Evolutionary conservation across 2,329 filamentous ascomycete genomes (phyloP).

Genomic region (Claviceps pazoutovae): DNA sequence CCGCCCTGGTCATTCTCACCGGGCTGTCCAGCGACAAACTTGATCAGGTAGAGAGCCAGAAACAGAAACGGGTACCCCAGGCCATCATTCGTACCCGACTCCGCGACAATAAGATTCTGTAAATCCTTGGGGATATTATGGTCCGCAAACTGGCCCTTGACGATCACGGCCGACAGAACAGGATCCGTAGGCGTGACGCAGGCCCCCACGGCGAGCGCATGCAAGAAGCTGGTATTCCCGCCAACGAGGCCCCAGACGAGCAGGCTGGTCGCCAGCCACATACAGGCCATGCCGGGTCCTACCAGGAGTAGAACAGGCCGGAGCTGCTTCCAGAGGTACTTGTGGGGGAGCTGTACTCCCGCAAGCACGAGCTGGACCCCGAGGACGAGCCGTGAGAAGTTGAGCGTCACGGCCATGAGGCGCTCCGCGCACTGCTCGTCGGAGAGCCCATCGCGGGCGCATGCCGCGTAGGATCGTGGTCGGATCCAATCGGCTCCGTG

Average conservation of each 20-base stretch:
- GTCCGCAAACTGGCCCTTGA: constrained; percentile 88
- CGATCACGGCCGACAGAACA: constrained; percentile 74
- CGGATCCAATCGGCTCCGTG: constrained; percentile 62
- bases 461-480: constrained; percentile 58
- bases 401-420: constrained; percentile 61
- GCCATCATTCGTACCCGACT: constrained; percentile 82
- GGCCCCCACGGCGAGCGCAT: constrained; percentile 66
- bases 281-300: constrained; percentile 69
- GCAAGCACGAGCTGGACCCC: constrained; percentile 84
- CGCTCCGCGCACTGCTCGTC: constrained; percentile 28
- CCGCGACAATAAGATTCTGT: constrained; percentile 67
- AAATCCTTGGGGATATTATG: constrained; percentile 73
- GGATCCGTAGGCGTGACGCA: constrained; percentile 91
- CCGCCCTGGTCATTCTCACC: constrained; percentile 44
- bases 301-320: constrained; percentile 59
- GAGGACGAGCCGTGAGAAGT: constrained; percentile 75
- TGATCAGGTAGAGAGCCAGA: constrained; percentile 69
- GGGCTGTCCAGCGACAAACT: constrained; percentile 35
- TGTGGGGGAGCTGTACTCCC: constrained; percentile 73
- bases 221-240: constrained; percentile 50
- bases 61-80: constrained; percentile 82
- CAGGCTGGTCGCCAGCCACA: constrained; percentile 77
- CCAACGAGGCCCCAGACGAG: constrained; percentile 67
- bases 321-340: constrained; percentile 70
- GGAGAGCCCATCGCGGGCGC: constrained; percentile 10